Conservation (phyloP, 345 rosid species). For the Kernera saxatilis region DNA sequence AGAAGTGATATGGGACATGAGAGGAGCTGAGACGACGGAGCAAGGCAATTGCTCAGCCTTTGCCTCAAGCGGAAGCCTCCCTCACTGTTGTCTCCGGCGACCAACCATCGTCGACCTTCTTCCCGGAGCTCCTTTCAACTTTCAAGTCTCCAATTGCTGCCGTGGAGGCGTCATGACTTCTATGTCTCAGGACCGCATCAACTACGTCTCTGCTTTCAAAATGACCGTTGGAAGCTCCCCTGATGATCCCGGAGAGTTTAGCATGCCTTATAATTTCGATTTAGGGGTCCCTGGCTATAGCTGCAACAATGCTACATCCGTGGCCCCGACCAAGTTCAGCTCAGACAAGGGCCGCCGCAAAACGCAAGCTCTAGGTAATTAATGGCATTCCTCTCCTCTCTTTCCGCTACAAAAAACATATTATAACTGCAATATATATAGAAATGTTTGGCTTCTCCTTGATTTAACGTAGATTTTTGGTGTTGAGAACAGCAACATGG, state of each 20-base stretch:
- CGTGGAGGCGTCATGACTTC: conserved; percentile 71
- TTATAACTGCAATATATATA: too few relatives aligned
- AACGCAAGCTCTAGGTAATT: conserved; percentile 64
- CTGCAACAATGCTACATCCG: conserved; percentile 40
- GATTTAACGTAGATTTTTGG: background rate
- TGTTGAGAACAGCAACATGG: conserved; percentile 56
- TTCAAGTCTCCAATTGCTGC: conserved; percentile 63
- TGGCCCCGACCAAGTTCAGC: conserved; percentile 41
- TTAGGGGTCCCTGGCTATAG: conserved; percentile 67
- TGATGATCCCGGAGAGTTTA: conserved; percentile 8
- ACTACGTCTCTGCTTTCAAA: conserved; percentile 40
- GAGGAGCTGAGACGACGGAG: conserved; percentile 77
- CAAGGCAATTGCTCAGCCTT: conserved; percentile 78
- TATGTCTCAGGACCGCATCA: conserved; percentile 48
- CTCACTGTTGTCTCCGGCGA: conserved; percentile 60
- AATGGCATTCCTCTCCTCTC: background rate
- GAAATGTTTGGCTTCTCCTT: too few relatives aligned
- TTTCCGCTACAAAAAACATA: too few relatives aligned
- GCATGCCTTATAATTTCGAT: conserved; percentile 52
- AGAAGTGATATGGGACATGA: conserved; percentile 69
- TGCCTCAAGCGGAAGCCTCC: conserved; percentile 33
- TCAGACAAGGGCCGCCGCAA: conserved; percentile 57
- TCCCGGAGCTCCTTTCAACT: conserved; percentile 56
- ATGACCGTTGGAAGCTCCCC: conserved; percentile 37
- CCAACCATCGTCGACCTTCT: conserved; percentile 70